Evolutionary conservation across 768 basidiomycete genomes (phyloP), one percentile per base, ranked within the genome.

Genomic region (Paxillus involutus): DNA sequence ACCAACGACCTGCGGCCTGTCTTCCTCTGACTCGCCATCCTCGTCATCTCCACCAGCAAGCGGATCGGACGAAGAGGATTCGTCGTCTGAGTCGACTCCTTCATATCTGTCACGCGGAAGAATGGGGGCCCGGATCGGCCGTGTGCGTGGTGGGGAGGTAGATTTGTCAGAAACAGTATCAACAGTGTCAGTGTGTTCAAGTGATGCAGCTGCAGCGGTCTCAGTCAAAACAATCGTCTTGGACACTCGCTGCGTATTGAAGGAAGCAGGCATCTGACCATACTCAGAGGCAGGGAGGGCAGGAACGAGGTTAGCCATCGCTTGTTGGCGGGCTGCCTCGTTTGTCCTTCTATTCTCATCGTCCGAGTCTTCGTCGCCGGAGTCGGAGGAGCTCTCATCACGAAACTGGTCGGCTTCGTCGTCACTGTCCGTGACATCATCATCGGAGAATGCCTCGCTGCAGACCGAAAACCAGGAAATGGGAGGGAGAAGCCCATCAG

Each of bases 31-130:
- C 51, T 89, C 89, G 9, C 68, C 71, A 32, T 78, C 75, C 47
- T 81, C 83, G 1, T 73, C 77, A 4, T 73, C 78, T 14, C 59
- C 67, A 14, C 68, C 68, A n/a, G 58, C 59, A 13, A 70, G 69
- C 14, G 68, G 74, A 17, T 74, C 79, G 33, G 85, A 88, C 44
- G 84, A 83, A 49, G 88, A 86, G 1, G 83, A 86, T 61, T 93
- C 91, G 58, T 94, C 92, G 61, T 94, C 93, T 2, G 94, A 97
- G 65, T 96, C 84, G 26, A 90, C 92, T 2, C 97, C 97, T 45
- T 99, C 97, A 64, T 87, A 98, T 61, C 79, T 78, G 63, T 98
- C 87, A 24, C 91, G 84, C 10, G 86, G 76, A 39, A 98, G 77
- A 52, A 95, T 81, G 1, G 94, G 93, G 17, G 81, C 75, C n/a